These are phyloP conservation scores for Crithidia fasciculata DNA, from an alignment of 208 protist genomes.

Conservation along the genomic window DNA sequence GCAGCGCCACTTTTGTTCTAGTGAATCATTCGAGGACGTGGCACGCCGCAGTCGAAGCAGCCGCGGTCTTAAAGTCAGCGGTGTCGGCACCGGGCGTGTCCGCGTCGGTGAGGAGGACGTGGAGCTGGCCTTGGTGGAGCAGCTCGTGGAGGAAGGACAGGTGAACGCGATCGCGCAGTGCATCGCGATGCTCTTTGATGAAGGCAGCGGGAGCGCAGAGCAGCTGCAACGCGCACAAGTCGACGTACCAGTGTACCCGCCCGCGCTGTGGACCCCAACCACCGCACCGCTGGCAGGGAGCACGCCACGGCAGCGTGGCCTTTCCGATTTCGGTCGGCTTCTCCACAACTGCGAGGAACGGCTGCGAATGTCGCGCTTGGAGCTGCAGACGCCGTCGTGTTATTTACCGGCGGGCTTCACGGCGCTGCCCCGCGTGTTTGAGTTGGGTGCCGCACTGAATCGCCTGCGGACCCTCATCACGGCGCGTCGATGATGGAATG, in stretches of 20 bases:
- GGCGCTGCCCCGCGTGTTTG: slow-evolving; percentile 72
- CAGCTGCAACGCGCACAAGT: slow-evolving; percentile 12
- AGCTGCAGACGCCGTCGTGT: slow-evolving; percentile 66
- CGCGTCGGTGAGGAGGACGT: slow-evolving; percentile 74
- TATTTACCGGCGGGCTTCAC: slow-evolving; percentile 78
- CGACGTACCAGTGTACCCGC: slow-evolving; percentile 15
- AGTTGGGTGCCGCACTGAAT: slow-evolving; percentile 91
- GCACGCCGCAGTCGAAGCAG: slow-evolving; percentile 4
- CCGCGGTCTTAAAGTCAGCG: slow-evolving; percentile 64
- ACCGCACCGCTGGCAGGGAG: not conserved
- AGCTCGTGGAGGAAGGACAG: slow-evolving; percentile 93
- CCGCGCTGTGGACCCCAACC: slow-evolving; percentile 3
- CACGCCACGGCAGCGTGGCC: not conserved
- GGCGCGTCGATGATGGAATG: slow-evolving; percentile 8
- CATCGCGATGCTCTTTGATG: slow-evolving; percentile 72
- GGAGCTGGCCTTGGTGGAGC: slow-evolving; percentile 83
- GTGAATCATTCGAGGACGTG: not conserved
- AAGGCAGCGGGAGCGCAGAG: slow-evolving; percentile 18
- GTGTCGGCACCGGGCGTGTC: slow-evolving; percentile 36
- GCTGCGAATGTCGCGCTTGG: slow-evolving; percentile 52
- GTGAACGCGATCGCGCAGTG: slow-evolving; percentile 85
- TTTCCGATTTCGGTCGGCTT: slow-evolving; percentile 26
- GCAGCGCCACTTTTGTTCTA: slow-evolving; percentile 19
- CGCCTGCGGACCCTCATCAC: slow-evolving; percentile 77
- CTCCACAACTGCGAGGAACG: slow-evolving; percentile 42